These are phyloP conservation scores for Neurospora tetraspora DNA, from an alignment of 495 filamentous ascomycete species.

Conservation along the genomic window DNA sequence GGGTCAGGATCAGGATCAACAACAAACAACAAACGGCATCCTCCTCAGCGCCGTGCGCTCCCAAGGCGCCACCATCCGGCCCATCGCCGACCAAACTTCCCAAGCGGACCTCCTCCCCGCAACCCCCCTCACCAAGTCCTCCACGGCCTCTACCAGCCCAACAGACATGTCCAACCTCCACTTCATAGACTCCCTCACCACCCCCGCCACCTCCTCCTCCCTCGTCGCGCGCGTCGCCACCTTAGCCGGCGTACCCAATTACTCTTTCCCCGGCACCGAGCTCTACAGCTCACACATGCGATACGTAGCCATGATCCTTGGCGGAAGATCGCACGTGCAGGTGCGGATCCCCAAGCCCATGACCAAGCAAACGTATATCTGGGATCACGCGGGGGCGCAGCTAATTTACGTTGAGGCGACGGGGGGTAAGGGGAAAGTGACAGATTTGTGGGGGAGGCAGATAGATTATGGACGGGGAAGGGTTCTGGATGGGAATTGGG, in stretches of 20 bases:
- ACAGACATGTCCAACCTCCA: constrained; percentile 21
- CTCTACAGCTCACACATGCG: constrained; percentile 51
- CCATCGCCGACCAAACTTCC: not conserved
- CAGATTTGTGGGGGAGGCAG: constrained; percentile 38
- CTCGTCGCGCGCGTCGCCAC: constrained; percentile 35
- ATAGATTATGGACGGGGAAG: constrained; percentile 32
- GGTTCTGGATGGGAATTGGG: constrained; percentile 17
- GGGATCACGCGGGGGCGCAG: constrained; percentile 54
- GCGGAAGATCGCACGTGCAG: constrained; percentile 19
- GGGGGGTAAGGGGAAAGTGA: constrained; percentile 37
- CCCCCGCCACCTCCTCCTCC: constrained; percentile 32
- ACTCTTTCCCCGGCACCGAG: constrained; percentile 38
- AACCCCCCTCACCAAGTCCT: not conserved
- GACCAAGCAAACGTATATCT: constrained; percentile 28
- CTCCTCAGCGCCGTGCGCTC: constrained; percentile 39
- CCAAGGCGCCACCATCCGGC: constrained; percentile 28
- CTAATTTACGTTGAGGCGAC: constrained; percentile 45
- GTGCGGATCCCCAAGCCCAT: constrained; percentile 11
- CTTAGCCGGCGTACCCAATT: constrained; percentile 16
- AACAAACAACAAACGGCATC: not conserved
- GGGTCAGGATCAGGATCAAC: not conserved
- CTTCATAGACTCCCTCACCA: constrained; percentile 36
- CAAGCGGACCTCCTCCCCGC: not conserved
- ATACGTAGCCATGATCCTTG: constrained; percentile 46
- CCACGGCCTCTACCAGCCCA: not conserved